phyloP scores from a whole-genome alignment of 208 protist genomes.

The Phytomonas sp. region DNA sequence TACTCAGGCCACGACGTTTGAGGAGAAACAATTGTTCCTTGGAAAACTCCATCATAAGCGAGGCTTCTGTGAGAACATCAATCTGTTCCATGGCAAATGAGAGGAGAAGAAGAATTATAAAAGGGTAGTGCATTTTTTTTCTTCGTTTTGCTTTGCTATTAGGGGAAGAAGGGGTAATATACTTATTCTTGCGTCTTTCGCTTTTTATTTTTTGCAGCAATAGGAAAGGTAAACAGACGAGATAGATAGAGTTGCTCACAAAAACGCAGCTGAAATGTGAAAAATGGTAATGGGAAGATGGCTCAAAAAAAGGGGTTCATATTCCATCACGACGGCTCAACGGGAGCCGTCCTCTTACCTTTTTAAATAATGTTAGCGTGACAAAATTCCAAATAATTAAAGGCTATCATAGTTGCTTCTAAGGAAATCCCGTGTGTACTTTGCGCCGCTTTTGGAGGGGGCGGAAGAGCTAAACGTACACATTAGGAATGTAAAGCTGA shows the following conservation, averaged over 20 bases:
- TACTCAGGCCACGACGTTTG: conserved; percentile 20
- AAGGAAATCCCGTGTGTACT: background rate
- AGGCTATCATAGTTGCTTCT: background rate
- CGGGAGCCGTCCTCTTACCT: background rate
- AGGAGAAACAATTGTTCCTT: conserved; percentile 38
- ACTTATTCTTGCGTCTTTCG: no score
- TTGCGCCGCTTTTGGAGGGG: background rate
- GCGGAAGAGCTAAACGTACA: conserved; percentile 15
- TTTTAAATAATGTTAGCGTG: background rate
- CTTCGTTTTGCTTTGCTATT: background rate
- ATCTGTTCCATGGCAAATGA: background rate
- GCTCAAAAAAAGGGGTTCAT: conserved; percentile 8
- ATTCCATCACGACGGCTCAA: background rate
- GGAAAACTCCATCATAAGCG: conserved; percentile 22
- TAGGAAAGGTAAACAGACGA: conserved; percentile 7
- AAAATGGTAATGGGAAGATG: background rate
- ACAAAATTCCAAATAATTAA: background rate
- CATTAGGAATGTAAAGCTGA: conserved; percentile 49
- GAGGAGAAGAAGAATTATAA: background rate
- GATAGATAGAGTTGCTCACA: background rate
- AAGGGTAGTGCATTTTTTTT: background rate
- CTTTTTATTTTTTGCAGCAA: conserved; percentile 6
- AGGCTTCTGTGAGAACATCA: background rate
- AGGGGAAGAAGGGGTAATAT: background rate
- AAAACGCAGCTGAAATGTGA: conserved; percentile 10